Percentiles rank a stretch among this genome's conserved stretches.
phyloP scores from a whole-genome alignment of 2,329 filamentous ascomycete species.

The Emmonsiellopsis sp. region DNA sequence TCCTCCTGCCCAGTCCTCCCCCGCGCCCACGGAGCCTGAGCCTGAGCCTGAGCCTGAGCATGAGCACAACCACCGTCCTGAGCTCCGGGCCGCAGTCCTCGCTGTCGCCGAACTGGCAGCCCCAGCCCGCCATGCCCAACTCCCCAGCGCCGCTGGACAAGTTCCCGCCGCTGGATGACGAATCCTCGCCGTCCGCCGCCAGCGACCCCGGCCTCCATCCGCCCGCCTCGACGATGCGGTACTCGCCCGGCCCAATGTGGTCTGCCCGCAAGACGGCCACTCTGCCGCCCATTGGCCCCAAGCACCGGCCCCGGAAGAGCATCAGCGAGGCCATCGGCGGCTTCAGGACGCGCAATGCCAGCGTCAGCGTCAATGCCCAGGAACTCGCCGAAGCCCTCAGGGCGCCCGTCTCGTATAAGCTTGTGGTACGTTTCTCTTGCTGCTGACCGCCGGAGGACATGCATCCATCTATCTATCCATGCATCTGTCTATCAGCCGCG shows the following conservation, averaged over 20 bases:
- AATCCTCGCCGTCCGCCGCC: slow-evolving; percentile 19
- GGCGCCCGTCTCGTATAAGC: slow-evolving; percentile 77
- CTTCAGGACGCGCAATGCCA: slow-evolving; percentile 70
- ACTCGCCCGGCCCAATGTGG: slow-evolving; percentile 46
- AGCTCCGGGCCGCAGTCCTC: slow-evolving; percentile 31
- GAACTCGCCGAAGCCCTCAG: slow-evolving; percentile 86
- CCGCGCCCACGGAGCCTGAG: neutral
- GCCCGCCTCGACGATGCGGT: slow-evolving; percentile 18
- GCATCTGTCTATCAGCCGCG: neutral
- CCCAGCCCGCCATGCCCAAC: slow-evolving; percentile 14
- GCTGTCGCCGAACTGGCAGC: slow-evolving; percentile 25
- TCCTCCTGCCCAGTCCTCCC: neutral
- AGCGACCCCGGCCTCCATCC: slow-evolving; percentile 16
- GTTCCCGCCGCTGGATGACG: slow-evolving; percentile 34
- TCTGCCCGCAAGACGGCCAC: slow-evolving; percentile 48
- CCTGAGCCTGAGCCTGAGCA: slow-evolving; percentile 12
- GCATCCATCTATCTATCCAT: neutral
- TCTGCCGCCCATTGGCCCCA: slow-evolving; percentile 28
- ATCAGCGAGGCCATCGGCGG: slow-evolving; percentile 78
- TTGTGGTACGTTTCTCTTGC: slow-evolving; percentile 52
- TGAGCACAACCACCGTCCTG: slow-evolving; percentile 32
- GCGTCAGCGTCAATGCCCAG: slow-evolving; percentile 84
- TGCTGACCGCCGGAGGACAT: neutral
- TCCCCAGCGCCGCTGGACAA: slow-evolving; percentile 25
- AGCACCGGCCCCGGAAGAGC: slow-evolving; percentile 72